These are phyloP conservation scores for Casaregolazyma lundiana DNA, from an alignment of 1,139 yeast species.

Conservation along the genomic window DNA sequence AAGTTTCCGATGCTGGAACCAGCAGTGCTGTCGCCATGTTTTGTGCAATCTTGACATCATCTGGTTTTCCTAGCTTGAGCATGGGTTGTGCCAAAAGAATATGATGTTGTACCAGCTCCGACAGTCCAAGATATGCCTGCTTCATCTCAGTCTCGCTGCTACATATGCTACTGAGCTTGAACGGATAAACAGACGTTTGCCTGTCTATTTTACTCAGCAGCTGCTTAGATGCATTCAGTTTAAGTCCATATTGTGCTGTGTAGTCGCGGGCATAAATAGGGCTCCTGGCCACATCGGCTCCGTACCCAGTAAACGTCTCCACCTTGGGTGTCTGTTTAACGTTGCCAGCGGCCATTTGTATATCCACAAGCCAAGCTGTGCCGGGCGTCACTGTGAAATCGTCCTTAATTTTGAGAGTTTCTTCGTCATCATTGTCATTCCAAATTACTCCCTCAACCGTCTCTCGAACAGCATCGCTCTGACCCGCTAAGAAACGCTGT, in stretches of 20 bases:
- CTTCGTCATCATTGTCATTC: slow-evolving; percentile 65
- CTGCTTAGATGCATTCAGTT: slow-evolving; percentile 68
- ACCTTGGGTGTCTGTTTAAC: slow-evolving; percentile 27
- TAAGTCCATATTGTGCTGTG: slow-evolving; percentile 71
- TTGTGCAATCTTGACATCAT: slow-evolving; percentile 57
- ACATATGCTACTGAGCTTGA: slow-evolving; percentile 52
- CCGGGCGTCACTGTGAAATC: slow-evolving; percentile 71
- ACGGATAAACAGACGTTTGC: slow-evolving; percentile 80
- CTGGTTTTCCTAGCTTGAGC: slow-evolving; percentile 4
- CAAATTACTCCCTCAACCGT: slow-evolving; percentile 92
- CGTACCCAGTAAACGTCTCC: slow-evolving; percentile 28
- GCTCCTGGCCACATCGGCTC: slow-evolving; percentile 39
- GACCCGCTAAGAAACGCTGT: slow-evolving; percentile 92
- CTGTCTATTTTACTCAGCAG: slow-evolving; percentile 68
- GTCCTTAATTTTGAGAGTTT: slow-evolving; percentile 38
- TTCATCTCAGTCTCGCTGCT: slow-evolving; percentile 25
- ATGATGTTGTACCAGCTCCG: slow-evolving; percentile 78
- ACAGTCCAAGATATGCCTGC: slow-evolving; percentile 68
- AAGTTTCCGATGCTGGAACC: slow-evolving; percentile 40
- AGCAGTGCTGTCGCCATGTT: slow-evolving; percentile 70
- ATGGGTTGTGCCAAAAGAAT: slow-evolving; percentile 73
- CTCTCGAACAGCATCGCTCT: slow-evolving; percentile 87
- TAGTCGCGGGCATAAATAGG: slow-evolving; percentile 81
- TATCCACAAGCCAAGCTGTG: slow-evolving; percentile 82
- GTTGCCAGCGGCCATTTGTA: slow-evolving; percentile 66